These are phyloP conservation scores for Vigna radiata DNA, from an alignment of 306 rosid genomes.

Conservation along the genomic window DNA sequence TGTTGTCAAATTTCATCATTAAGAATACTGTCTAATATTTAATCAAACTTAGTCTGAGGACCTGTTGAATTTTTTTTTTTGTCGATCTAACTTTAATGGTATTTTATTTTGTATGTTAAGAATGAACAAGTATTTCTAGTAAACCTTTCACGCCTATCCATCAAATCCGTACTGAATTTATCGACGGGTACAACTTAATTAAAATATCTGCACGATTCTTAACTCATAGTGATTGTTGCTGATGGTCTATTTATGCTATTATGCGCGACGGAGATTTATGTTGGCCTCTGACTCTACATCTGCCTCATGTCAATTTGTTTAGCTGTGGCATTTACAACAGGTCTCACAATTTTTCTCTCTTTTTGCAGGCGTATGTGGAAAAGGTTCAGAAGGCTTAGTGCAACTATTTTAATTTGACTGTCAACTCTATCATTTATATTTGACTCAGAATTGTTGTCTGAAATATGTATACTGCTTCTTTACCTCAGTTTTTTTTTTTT, in stretches of 20 bases:
- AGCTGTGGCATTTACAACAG: conserved; percentile 16
- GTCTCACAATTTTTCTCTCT: conserved; percentile 17
- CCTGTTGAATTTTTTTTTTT: neutral
- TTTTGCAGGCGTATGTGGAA: conserved; percentile 81
- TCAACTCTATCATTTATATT: conserved; percentile 20
- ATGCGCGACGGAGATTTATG: conserved; percentile 5
- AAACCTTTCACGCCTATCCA: neutral
- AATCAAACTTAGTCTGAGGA: conserved; percentile 9
- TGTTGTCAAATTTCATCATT: conserved; percentile 14
- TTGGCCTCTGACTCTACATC: conserved; percentile 27
- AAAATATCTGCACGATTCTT: neutral
- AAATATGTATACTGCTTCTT: conserved; percentile 37
- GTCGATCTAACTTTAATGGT: too few relatives aligned
- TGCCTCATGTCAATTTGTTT: conserved; percentile 25
- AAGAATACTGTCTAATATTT: neutral
- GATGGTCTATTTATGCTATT: too few relatives aligned
- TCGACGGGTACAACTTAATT: conserved; percentile 20
- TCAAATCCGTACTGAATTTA: neutral
- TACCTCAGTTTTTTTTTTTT: conserved; percentile 28
- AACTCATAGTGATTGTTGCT: too few relatives aligned
- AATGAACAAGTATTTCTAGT: neutral
- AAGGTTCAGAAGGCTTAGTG: conserved; percentile 63
- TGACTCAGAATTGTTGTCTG: conserved; percentile 27
- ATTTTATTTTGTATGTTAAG: too few relatives aligned
- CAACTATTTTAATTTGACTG: conserved; percentile 29